phyloP scores from a whole-genome alignment of 345 rosid genomes.

The Dimocarpus longan region DNA sequence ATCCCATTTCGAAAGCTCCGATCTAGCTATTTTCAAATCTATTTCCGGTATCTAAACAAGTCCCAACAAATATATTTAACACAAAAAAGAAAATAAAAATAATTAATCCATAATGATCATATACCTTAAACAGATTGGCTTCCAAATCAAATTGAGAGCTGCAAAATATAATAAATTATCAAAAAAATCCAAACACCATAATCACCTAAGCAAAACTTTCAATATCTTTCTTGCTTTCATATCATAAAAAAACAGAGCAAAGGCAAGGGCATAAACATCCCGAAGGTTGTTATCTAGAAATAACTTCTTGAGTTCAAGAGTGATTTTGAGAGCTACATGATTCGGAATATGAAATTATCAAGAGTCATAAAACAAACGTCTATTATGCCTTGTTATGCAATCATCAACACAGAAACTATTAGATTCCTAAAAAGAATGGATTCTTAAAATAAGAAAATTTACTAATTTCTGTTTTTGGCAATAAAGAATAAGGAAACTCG shows the following conservation, averaged over 20 bases:
- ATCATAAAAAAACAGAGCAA: not conserved
- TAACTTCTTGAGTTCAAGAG: conserved; percentile 96
- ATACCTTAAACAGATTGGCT: conserved; percentile 87
- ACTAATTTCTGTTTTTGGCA: too few species aligned
- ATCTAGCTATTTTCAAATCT: conserved; percentile 34
- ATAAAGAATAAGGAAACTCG: too few species aligned
- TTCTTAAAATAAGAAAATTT: too few species aligned
- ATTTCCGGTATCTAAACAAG: conserved; percentile 15
- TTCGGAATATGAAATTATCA: conserved; percentile 73
- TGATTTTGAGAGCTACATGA: conserved; percentile 91
- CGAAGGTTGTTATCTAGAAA: conserved; percentile 94
- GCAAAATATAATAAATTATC: conserved; percentile 31
- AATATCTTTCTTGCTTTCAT: not conserved
- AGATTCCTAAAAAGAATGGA: too few species aligned
- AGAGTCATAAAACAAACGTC: too few species aligned
- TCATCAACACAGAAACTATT: too few species aligned
- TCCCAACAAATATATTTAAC: not conserved
- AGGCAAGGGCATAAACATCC: conserved; percentile 66
- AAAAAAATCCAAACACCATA: not conserved
- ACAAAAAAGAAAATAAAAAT: not conserved
- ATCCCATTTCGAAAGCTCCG: conserved; percentile 51
- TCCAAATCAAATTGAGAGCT: conserved; percentile 94
- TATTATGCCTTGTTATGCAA: too few species aligned
- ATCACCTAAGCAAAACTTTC: not conserved
- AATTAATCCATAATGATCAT: not conserved